phyloP scores from a whole-genome alignment of 352 stramenopile species.

The Globisporangium cystogenes region DNA sequence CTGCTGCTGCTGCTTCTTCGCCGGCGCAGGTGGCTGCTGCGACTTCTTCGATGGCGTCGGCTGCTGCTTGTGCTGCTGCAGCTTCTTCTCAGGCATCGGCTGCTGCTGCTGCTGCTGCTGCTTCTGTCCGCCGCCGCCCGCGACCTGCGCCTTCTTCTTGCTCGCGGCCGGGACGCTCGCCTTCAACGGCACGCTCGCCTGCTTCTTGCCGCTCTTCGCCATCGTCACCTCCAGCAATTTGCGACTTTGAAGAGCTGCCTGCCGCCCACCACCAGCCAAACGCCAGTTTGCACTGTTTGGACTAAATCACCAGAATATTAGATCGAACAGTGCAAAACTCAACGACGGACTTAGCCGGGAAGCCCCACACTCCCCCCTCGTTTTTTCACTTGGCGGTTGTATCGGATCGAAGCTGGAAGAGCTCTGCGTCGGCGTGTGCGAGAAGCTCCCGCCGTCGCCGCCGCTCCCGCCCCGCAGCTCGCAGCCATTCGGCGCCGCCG shows the following conservation, averaged over 20 bases:
- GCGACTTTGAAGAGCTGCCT: background rate
- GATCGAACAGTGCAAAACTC: background rate
- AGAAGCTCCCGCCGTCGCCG: background rate
- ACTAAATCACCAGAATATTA: no score
- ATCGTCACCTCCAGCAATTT: conserved; percentile 1
- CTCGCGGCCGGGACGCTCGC: conserved; percentile 13
- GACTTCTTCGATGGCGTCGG: conserved; percentile 5
- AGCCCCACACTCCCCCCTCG: no score
- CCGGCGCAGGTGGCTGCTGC: background rate
- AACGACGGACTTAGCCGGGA: no score
- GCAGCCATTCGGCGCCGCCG: conserved; percentile 1
- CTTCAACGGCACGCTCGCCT: conserved; percentile 14
- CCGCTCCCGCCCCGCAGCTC: no score
- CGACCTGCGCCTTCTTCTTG: conserved; percentile 17
- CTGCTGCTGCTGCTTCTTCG: conserved; percentile 11
- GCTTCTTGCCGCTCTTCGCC: conserved; percentile 13
- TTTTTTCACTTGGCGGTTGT: background rate
- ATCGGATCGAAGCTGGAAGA: background rate
- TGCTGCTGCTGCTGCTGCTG: conserved; percentile 1
- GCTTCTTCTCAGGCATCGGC: conserved; percentile 3
- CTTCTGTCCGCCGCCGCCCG: background rate
- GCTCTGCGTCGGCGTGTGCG: background rate
- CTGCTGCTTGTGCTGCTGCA: conserved; percentile 3
- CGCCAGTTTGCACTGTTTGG: background rate
- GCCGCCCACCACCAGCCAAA: background rate